Evolutionary conservation across 1,284 basidiomycete genomes (phyloP).

Genomic region (Apiotrichum mycotoxinovorans): DNA sequence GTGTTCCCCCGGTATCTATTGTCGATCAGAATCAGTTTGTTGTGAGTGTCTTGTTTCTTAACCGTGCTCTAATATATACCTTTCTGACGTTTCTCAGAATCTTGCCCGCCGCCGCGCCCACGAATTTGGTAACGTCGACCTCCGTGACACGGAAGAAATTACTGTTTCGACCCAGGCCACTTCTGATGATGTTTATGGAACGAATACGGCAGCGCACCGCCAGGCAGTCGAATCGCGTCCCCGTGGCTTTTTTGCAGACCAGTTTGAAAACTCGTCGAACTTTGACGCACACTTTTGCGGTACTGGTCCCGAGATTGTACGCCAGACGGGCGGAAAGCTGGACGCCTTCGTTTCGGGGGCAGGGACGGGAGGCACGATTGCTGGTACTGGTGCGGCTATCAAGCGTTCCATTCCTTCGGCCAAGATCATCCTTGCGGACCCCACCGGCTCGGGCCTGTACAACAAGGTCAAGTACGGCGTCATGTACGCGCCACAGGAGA

Average conservation of each 20-base stretch:
- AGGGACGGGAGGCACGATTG: conserved; percentile 92
- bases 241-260: conserved; percentile 73
- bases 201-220: background rate
- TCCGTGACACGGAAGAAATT: conserved; percentile 30
- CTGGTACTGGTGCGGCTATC: conserved; percentile 76
- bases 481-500: conserved; percentile 87
- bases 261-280: conserved; percentile 92
- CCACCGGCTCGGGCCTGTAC: conserved; percentile 85
- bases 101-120: conserved; percentile 71
- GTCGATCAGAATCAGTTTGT: conserved; percentile 88
- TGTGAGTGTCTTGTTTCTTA: conserved; percentile 37
- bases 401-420: conserved; percentile 55
- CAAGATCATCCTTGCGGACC: conserved; percentile 79
- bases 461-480: conserved; percentile 94
- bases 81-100: conserved; percentile 56
- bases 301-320: conserved; percentile 94
- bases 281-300: conserved; percentile 83
- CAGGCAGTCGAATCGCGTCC: conserved; percentile 29
- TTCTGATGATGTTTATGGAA: conserved; percentile 43
- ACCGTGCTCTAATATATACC: too few relatives aligned
- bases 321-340: conserved; percentile 77
- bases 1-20: conserved; percentile 78
- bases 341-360: conserved; percentile 93
- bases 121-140: conserved; percentile 61
- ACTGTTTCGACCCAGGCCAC: conserved; percentile 60